Base-by-base conservation (phyloP, 495 filamentous ascomycete genomes). In the Aspergillus nanangensis region DNA sequence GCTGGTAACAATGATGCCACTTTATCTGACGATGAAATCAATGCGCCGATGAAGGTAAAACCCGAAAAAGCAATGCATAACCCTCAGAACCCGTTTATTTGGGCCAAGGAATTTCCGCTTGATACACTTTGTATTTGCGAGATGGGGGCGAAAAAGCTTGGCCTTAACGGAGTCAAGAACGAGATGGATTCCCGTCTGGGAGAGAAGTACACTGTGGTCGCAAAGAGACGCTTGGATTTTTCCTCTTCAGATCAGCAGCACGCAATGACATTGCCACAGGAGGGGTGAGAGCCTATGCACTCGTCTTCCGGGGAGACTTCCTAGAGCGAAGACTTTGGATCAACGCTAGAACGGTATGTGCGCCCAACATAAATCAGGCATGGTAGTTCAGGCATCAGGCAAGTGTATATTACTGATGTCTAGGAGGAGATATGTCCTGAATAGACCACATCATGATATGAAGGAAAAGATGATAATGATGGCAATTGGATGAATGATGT, bases 141-240 rank as follows among this genome's bases (percentile, higher is more conserved):
- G 62, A 90, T 91, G 87, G 87, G 87, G 1, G 86, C 87, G 32
- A 81, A 79, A 71, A 78, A 78, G 55, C 57, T 76, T 15, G 63
- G 76, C 44, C 54, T 49, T 2, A 41, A 53, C 20, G 52, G 48
- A 7, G 54, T 60, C 23, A 51, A 55, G 21, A 44, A 48, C 33
- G 59, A 48, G 22, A 41, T 65, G 50, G 67, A 63, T 44, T 53
- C 44, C 18, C 60, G 71, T 4, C 41, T 75, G 17, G 60, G 70
- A 15, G 67, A 74, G 53, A 58, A 70, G 42, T 77, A 77, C 45
- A 55, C 31, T 3, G 62, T 69, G 40, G 53, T 77, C 42, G 65
- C 62, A 2, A 51, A 71, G 48, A 61, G 59, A 31, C 62, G 44
- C 11, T 33, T 74, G 31, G 25, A 48, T 41, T 52, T 55, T 24